Base-by-base conservation (phyloP, 108 stramenopile species). In the Cyclotella cryptica region DNA sequence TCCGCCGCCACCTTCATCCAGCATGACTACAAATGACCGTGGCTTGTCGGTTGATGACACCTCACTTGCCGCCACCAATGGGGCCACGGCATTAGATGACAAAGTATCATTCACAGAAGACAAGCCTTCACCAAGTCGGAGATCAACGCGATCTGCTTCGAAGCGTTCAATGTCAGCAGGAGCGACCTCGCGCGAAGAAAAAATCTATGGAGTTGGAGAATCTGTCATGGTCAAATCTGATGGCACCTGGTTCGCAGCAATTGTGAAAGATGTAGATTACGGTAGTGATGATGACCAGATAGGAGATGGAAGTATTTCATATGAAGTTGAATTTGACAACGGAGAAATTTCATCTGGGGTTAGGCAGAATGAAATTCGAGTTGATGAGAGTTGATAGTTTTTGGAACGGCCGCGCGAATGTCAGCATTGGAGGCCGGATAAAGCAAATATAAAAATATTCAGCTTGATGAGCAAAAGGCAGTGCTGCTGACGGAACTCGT, bases 241-340 rank as follows among this genome's bases (percentile, higher is more conserved):
- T 5, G 61, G 51, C 0, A 54, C 58, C 30, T 29, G 58, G 41
- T 65, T 54, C 61, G 69, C 42, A 41, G 77, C 69, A 9, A 78
- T 78, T 71, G 69, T 78, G 7, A 78, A 78, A 44, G 57, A 78
- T 71, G 69, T 78, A 3, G 49, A 52, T 63, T 53, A 42, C 47
- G 66, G 55, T 30, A 29, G 30, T 49, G 66, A 68, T 40, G 46
- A 29, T 49, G 44, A 49, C 19, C 54, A 40, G 3, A 55, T 35
- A 3, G 69, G 49, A 19, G 46, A 64, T 53, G 27, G 28, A 24
- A 40, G 46, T n/a, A 53, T 54, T 17, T 24, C 35, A 40, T 76
- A 76, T 59, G 75, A 76, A 55, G 75, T 76, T 46, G 75, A 76
- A 59, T 68, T 76, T 67, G 47, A 62, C 59, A 52, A 76, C 67